phyloP scores from a whole-genome alignment of 208 protist genomes.

The Leishmania major region DNA sequence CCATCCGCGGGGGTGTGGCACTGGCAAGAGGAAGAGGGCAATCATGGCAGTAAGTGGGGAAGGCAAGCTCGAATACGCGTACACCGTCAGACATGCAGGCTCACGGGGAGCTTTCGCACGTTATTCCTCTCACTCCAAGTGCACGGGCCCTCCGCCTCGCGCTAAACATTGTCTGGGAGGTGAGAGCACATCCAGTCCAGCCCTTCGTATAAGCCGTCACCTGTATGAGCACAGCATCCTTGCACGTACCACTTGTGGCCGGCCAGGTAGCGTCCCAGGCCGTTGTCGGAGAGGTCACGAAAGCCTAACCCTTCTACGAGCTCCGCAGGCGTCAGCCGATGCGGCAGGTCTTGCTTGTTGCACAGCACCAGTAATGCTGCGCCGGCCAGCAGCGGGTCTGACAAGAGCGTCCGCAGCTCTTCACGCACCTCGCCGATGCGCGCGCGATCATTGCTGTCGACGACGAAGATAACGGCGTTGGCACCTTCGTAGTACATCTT shows the following conservation, averaged over 20 bases:
- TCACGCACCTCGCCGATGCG: slow-evolving; percentile 79
- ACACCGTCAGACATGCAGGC: not conserved
- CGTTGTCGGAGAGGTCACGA: slow-evolving; percentile 31
- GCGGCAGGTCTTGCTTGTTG: slow-evolving; percentile 96
- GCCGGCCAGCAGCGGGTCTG: slow-evolving; percentile 80
- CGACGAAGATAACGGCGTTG: slow-evolving; percentile 94
- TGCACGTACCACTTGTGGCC: slow-evolving; percentile 94
- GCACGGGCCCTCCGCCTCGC: not conserved
- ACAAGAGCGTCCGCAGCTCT: slow-evolving; percentile 80
- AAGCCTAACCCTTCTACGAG: slow-evolving; percentile 66
- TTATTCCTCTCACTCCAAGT: not conserved
- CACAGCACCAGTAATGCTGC: slow-evolving; percentile 93
- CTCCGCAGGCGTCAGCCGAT: slow-evolving; percentile 60
- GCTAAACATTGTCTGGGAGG: slow-evolving; percentile 42
- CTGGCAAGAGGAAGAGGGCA: not conserved
- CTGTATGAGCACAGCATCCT: slow-evolving; percentile 94
- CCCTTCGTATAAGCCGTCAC: slow-evolving; percentile 97
- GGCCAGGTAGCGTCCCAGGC: slow-evolving; percentile 37
- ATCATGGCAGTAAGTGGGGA: not conserved
- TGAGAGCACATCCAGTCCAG: slow-evolving; percentile 95
- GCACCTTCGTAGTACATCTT: slow-evolving; percentile 97
- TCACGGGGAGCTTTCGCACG: not conserved
- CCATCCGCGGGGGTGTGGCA: not conserved
- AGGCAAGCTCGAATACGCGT: not conserved
- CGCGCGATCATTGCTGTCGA: slow-evolving; percentile 93